phyloP scores from a whole-genome alignment of 768 basidiomycete genomes.

The Trametes cingulata region DNA sequence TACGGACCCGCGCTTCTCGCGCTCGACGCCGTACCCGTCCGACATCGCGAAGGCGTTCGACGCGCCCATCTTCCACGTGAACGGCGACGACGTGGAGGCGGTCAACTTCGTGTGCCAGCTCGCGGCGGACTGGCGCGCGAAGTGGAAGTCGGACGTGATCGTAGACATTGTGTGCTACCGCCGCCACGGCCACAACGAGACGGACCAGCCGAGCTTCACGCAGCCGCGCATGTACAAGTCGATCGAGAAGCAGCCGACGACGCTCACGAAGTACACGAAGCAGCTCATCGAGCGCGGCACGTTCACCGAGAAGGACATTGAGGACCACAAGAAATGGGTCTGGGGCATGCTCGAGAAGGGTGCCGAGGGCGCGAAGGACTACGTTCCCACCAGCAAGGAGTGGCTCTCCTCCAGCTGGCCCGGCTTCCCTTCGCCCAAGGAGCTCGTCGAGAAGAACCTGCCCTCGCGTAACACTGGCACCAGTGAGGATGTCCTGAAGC shows the following conservation, averaged over 20 bases:
- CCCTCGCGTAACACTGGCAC: constrained; percentile 89
- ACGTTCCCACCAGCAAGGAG: constrained; percentile 91
- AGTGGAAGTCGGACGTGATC: constrained; percentile 99
- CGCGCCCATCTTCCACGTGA: constrained; percentile 98
- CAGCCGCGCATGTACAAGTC: constrained; percentile 99
- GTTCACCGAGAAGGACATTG: constrained; percentile 94
- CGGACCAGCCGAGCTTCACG: constrained; percentile 97
- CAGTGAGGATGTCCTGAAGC: constrained; percentile 73
- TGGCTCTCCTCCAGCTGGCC: constrained; percentile 98
- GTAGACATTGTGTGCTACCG: constrained; percentile 99
- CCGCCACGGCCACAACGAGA: constrained; percentile 99
- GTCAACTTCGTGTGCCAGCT: constrained; percentile 98
- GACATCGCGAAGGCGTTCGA: constrained; percentile 99
- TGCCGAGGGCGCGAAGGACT: constrained; percentile 87
- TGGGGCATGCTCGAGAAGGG: constrained; percentile 99
- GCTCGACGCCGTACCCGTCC: constrained; percentile 96
- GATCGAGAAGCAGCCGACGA: constrained; percentile 90
- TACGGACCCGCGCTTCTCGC: constrained; percentile 94
- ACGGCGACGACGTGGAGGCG: constrained; percentile 97
- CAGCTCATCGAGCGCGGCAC: constrained; percentile 87
- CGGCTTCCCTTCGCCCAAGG: constrained; percentile 95
- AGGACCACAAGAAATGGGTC: constrained; percentile 98
- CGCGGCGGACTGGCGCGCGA: constrained; percentile 96
- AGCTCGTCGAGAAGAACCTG: constrained; percentile 88
- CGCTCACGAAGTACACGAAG: constrained; percentile 89